Evolutionary conservation across 169 alveolate species (phyloP).

Genomic region (Plasmodium vivax): DNA sequence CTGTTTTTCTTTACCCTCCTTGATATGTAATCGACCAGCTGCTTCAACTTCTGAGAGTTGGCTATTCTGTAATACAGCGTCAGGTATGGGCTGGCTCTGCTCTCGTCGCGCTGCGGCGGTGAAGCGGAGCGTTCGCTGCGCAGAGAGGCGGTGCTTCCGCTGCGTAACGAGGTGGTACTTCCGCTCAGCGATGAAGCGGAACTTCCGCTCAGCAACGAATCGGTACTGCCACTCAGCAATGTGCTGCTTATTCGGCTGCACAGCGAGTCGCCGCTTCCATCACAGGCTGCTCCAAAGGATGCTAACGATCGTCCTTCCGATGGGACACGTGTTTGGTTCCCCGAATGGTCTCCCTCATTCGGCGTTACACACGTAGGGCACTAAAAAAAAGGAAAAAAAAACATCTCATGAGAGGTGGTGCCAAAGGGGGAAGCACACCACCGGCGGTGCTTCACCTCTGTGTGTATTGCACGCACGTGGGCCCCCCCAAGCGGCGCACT

Average conservation of each 20-base stretch:
- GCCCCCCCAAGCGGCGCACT: background rate
- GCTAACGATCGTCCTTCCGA: background rate
- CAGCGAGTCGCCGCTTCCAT: background rate
- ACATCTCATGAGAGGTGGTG: background rate
- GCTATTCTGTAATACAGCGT: background rate
- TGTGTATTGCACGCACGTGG: background rate
- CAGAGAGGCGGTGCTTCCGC: background rate
- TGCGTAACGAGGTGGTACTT: background rate
- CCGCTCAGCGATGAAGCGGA: background rate
- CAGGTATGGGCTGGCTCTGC: background rate
- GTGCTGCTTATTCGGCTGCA: background rate
- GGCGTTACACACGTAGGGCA: background rate
- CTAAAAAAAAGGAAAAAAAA: background rate
- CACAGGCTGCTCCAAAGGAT: background rate
- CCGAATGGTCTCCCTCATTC: background rate
- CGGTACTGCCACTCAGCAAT: background rate
- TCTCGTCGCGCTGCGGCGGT: background rate
- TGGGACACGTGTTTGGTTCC: background rate
- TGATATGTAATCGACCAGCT: background rate
- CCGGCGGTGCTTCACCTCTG: background rate
- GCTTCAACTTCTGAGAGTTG: background rate
- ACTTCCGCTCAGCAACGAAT: background rate
- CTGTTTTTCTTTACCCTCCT: background rate
- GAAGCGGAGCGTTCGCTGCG: background rate
- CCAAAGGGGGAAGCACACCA: background rate